Evolutionary conservation across 2,329 filamentous ascomycete species (phyloP).

Genomic region (Westerdykella ornata): DNA sequence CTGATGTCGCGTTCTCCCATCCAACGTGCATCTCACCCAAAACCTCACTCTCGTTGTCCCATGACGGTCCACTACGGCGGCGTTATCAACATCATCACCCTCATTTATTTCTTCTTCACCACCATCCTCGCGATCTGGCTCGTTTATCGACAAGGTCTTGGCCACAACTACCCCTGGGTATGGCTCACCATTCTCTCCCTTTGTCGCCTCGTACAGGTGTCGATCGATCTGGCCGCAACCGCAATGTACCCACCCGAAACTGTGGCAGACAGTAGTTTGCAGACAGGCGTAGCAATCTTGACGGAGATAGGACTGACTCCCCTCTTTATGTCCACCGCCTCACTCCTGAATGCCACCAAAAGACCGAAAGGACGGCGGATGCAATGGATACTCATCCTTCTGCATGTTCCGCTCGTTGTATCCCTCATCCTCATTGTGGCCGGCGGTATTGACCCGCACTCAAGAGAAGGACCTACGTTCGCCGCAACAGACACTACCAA

Average conservation of each 20-base stretch:
- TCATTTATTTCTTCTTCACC: constrained; percentile 29
- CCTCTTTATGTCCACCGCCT: constrained; percentile 32
- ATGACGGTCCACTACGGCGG: constrained; percentile 18
- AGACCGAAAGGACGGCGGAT: constrained; percentile 32
- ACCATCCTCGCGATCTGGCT: constrained; percentile 25
- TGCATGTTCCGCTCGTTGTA: constrained; percentile 28
- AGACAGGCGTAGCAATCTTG: constrained; percentile 32
- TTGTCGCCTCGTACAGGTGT: constrained; percentile 30
- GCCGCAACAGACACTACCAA: constrained; percentile 31
- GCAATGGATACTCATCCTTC: constrained; percentile 33
- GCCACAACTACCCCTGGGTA: constrained; percentile 31
- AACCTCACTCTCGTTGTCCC: background rate
- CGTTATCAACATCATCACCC: constrained; percentile 31
- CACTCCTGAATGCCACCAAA: constrained; percentile 29
- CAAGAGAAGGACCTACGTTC: constrained; percentile 26
- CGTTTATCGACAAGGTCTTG: constrained; percentile 26
- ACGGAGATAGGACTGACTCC: constrained; percentile 33
- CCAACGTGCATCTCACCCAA: too few species aligned
- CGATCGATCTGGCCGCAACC: constrained; percentile 33
- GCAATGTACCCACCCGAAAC: constrained; percentile 17
- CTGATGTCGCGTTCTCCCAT: too few species aligned
- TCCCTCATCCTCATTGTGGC: constrained; percentile 33
- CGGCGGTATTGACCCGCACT: constrained; percentile 32
- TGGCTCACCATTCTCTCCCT: constrained; percentile 27
- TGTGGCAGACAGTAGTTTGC: constrained; percentile 23